Evolutionary conservation across 805 yeast species (phyloP).

Genomic region (Starmera caribaea): DNA sequence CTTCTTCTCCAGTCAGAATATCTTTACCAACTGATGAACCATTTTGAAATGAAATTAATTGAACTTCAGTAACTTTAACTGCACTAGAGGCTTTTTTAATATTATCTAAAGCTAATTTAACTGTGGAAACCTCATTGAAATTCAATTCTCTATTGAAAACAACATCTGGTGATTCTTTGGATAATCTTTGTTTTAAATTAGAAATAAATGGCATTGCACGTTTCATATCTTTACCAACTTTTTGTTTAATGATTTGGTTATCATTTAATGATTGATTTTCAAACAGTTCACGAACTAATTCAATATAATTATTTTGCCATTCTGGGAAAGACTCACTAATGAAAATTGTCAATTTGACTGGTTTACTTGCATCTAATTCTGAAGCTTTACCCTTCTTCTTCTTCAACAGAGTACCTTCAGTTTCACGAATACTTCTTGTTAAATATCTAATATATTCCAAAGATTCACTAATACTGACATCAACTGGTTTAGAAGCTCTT

Average conservation of each 20-base stretch:
- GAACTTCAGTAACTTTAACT: slow-evolving; percentile 43
- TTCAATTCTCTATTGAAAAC: slow-evolving; percentile 87
- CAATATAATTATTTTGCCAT: slow-evolving; percentile 80
- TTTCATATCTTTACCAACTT: slow-evolving; percentile 84
- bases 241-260: slow-evolving; percentile 51
- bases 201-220: slow-evolving; percentile 97
- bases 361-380: slow-evolving; percentile 65
- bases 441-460: slow-evolving; percentile 72
- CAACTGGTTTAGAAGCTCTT: slow-evolving; percentile 55
- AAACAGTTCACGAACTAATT: slow-evolving; percentile 69
- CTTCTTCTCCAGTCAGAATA: slow-evolving; percentile 57
- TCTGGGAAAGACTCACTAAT: slow-evolving; percentile 82
- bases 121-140: slow-evolving; percentile 66
- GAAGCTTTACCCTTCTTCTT: slow-evolving; percentile 79
- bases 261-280: slow-evolving; percentile 56
- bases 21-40: slow-evolving; percentile 59
- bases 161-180: slow-evolving; percentile 55
- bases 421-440: slow-evolving; percentile 81
- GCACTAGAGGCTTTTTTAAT: slow-evolving; percentile 59
- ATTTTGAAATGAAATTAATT: slow-evolving; percentile 51
- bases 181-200: slow-evolving; percentile 71
- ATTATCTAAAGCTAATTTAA: slow-evolving; percentile 44
- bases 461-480: slow-evolving; percentile 51
- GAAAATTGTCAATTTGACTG: slow-evolving; percentile 63
- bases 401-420: slow-evolving; percentile 79